Evolutionary conservation across 345 rosid genomes (phyloP).

Genomic region (Rhizophora mangle): DNA sequence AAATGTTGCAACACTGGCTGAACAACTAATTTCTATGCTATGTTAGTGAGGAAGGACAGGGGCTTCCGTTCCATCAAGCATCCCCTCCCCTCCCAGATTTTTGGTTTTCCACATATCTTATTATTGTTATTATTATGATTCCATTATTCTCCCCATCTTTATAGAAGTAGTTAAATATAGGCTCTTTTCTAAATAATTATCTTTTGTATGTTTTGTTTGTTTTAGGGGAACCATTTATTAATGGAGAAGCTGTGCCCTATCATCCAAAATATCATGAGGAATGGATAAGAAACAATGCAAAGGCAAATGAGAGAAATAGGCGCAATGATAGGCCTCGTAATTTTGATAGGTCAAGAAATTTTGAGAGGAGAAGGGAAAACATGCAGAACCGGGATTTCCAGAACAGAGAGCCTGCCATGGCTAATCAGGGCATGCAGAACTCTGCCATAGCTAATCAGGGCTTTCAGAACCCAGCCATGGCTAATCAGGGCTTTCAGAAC

Average conservation of each 20-base stretch:
- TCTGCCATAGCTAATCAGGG: no score
- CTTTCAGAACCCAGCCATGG: no score
- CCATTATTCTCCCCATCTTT: no score
- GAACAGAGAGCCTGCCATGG: conserved; percentile 27
- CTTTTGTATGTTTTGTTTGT: background rate
- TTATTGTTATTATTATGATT: no score
- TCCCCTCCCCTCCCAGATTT: no score
- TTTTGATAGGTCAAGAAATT: conserved; percentile 77
- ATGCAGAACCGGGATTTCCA: conserved; percentile 33
- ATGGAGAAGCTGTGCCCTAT: conserved; percentile 38
- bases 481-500: no score
- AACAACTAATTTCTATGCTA: no score
- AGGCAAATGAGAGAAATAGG: conserved; percentile 85
- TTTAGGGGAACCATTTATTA: conserved; percentile 39
- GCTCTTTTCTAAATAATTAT: background rate
- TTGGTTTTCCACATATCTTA: no score
- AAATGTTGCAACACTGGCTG: no score
- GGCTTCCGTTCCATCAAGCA: no score
- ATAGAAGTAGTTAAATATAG: background rate
- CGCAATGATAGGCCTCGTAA: conserved; percentile 81
- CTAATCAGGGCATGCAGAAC: no score
- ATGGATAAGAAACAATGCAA: conserved; percentile 60
- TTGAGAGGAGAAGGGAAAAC: conserved; percentile 87
- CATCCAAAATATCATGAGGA: conserved; percentile 36
- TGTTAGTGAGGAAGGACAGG: no score